Percentiles rank a stretch among this genome's conserved stretches.
Evolutionary conservation across 2,329 filamentous ascomycete genomes (phyloP).

Genomic region (Chaetomium globosum): DNA sequence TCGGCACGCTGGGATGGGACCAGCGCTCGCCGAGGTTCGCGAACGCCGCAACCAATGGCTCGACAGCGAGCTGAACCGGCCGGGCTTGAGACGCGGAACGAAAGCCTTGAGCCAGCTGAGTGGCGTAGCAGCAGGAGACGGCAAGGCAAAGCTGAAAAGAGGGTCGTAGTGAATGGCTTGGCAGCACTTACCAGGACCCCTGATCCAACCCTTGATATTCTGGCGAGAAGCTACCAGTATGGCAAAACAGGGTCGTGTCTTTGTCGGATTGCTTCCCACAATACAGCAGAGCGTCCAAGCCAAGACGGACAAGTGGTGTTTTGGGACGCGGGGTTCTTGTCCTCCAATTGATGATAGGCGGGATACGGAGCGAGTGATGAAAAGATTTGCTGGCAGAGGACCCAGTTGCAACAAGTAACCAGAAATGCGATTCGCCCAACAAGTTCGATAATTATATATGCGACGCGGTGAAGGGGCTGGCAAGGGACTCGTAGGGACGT

Average conservation of each 20-base stretch:
- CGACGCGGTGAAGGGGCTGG: too few relatives aligned
- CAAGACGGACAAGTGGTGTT: neutral
- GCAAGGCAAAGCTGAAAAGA: slow-evolving; percentile 18
- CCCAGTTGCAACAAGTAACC: neutral
- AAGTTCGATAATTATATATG: too few relatives aligned
- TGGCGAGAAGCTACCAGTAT: too few relatives aligned
- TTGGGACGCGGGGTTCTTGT: neutral
- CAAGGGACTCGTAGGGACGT: neutral
- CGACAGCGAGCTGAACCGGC: neutral
- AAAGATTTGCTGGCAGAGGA: neutral
- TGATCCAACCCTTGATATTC: too few relatives aligned
- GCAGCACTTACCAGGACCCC: slow-evolving; percentile 13
- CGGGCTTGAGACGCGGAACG: neutral
- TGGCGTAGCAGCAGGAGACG: neutral
- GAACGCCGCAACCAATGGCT: slow-evolving; percentile 18
- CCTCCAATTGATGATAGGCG: neutral
- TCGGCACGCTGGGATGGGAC: slow-evolving; percentile 3
- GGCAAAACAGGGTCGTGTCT: too few relatives aligned
- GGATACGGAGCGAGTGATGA: neutral
- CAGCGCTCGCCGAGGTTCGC: slow-evolving; percentile 7
- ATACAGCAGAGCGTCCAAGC: neutral
- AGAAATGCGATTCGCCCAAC: neutral
- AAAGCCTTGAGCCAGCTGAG: slow-evolving; percentile 6
- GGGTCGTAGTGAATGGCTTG: slow-evolving; percentile 15
- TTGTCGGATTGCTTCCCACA: neutral